Base-by-base conservation (phyloP, 2,329 filamentous ascomycete species). In the Trichothecium sympodiale region DNA sequence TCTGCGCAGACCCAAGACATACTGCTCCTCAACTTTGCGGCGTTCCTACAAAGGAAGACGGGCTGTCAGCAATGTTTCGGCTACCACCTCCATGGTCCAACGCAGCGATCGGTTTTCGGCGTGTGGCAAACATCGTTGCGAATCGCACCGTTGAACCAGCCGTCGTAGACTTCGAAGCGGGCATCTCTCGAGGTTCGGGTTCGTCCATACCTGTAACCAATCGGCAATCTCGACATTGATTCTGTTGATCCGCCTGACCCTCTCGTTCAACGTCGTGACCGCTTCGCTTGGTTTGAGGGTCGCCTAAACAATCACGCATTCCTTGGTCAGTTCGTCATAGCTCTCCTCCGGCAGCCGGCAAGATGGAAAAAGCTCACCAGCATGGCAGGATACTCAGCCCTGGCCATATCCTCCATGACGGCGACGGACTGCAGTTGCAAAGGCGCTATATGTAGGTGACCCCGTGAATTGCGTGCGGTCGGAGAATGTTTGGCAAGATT, bases 161-260 rank as follows among this genome's bases (percentile, higher is more conserved):
- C 20, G 20, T 10, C 20, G 20, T 25, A 25, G 10, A 25, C 20
- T 6, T 25, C 20, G 20, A 25, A 10, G 10, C 10, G 10, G 10
- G 8, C 5, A 25, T 25, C 12, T 20, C 18, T 30, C 29, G 16
- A n/a, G n/a, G 32, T n/a, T 29, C n/a, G 18, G 34, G 20, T 12
- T 34, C 16, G 18, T 8, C 18, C 62, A 60, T 77, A 94, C 88
- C 80, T 89, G 83, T 43, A 98, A 73, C 86, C 89, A 98, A 63
- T 96, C 89, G 57, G 89, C 89, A 52, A 98, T 85, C 55, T 95
- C 86, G 48, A 69, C 62, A 60, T 98, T 95, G 62, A 94, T 65
- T 58, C 80, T 86, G 50, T 74, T 75, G 55, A 96, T 89, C 60
- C 86, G 76, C 60, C 83, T 83, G 48, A 96, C 75, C 52, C 91